Evolutionary conservation across 2,329 filamentous ascomycete species (phyloP).

Genomic region (Cladophialophora immunda): DNA sequence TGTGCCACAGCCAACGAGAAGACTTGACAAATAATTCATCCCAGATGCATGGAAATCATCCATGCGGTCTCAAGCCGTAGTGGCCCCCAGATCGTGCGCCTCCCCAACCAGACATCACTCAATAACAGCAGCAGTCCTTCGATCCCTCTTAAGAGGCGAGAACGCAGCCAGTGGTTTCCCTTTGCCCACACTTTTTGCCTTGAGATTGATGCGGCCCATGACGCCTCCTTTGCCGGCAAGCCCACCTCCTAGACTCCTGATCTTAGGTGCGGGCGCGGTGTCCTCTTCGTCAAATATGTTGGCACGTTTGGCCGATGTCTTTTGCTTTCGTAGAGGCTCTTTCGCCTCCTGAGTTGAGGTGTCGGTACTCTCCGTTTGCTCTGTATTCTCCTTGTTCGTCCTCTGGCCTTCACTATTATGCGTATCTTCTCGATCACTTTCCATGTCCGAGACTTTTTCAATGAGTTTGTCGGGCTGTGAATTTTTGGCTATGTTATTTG

Average conservation of each 20-base stretch:
- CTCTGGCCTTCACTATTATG: conserved; percentile 11
- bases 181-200: conserved; percentile 33
- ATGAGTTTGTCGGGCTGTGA: conserved; percentile 41
- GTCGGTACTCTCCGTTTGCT: conserved; percentile 15
- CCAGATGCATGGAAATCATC: background rate
- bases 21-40: background rate
- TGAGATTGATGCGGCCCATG: conserved; percentile 40
- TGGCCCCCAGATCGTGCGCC: background rate
- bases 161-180: conserved; percentile 63
- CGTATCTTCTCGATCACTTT: conserved; percentile 24
- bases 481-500: conserved; percentile 43
- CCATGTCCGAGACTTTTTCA: conserved; percentile 40
- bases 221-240: conserved; percentile 26
- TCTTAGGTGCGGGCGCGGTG: conserved; percentile 55
- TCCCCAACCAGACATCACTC: background rate
- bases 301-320: conserved; percentile 70
- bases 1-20: background rate
- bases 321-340: conserved; percentile 70
- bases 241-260: conserved; percentile 41
- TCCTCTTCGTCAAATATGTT: conserved; percentile 76
- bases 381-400: conserved; percentile 30
- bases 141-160: conserved; percentile 76
- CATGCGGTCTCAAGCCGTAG: background rate
- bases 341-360: conserved; percentile 42
- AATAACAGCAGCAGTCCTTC: conserved; percentile 49